These are phyloP conservation scores for Meyerozyma athensensis DNA, from an alignment of 1,139 yeast species.

Conservation along the genomic window DNA sequence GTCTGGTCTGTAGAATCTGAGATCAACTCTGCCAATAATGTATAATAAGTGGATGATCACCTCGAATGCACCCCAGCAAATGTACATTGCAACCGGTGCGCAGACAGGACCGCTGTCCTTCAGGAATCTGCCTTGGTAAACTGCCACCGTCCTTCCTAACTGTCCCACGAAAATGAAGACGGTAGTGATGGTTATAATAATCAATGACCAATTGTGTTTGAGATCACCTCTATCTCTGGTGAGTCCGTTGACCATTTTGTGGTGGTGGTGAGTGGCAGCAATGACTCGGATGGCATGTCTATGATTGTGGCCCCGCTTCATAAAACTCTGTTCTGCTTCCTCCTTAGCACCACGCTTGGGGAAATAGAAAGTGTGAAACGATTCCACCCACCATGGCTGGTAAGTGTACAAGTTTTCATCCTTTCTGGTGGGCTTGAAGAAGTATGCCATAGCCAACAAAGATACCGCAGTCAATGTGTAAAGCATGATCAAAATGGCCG, in stretches of 20 bases:
- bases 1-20: slow-evolving; percentile 9
- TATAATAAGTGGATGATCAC: slow-evolving; percentile 6
- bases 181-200: slow-evolving; percentile 5
- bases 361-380: slow-evolving; percentile 6
- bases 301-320: slow-evolving; percentile 7
- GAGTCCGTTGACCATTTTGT: slow-evolving; percentile 7
- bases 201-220: slow-evolving; percentile 6
- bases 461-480: slow-evolving; percentile 4
- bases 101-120: slow-evolving; percentile 2
- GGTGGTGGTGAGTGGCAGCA: slow-evolving; percentile 9
- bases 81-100: slow-evolving; percentile 4
- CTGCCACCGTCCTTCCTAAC: slow-evolving; percentile 4
- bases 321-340: slow-evolving; percentile 7
- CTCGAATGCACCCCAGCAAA: slow-evolving; percentile 8
- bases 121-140: slow-evolving; percentile 4
- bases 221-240: slow-evolving; percentile 6
- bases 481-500: slow-evolving; percentile 5
- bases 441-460: slow-evolving; percentile 5
- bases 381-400: slow-evolving; percentile 10
- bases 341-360: slow-evolving; percentile 6
- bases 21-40: slow-evolving; percentile 7
- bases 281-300: slow-evolving; percentile 8
- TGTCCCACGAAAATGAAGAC: slow-evolving; percentile 5
- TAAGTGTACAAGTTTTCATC: slow-evolving; percentile 8
- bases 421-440: slow-evolving; percentile 8